Evolutionary conservation across 148 eudicot species (phyloP), one percentile per base, ranked within the genome.

Genomic region (Simmondsia chinensis): DNA sequence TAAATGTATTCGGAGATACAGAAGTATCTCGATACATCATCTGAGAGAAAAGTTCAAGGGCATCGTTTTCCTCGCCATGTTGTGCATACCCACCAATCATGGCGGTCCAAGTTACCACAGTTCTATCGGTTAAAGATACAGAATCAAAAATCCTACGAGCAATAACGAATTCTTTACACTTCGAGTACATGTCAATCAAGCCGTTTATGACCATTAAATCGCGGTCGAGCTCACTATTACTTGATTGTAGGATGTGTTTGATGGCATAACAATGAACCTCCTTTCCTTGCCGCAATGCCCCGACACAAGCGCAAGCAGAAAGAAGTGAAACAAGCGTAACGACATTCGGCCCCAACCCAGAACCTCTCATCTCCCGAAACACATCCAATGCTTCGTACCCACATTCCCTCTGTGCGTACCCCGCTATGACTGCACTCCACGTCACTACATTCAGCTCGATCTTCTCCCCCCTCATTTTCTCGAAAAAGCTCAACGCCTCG

Each of bases 371-470:
- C 28, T 66, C 56, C 44, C 71, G 68, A 27, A 79, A 79, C 29
- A 80, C 70, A 31, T 65, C 61, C 44, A 83, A 47, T 2, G 83
- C 94, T 52, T 83, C 79, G 54, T 61, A 46, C 1, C 94, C 87
- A 20, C 59, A 66, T 29, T 70, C 94, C 57, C 79, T 73, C 50
- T 80, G 94, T 4, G 87, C 74, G 53, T 79, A 83, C 4, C 81
- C 94, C 1, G 87, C 63, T 57, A 83, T 83, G 9, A 80, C 81
- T 27, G 94, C 94, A 74, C 79, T 79, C 94, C 94, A 83, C 0
- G 94, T 73, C 30, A 83, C 76, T 48, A 83, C 70, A 56, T 83
- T 59, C 44, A 73, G 56, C 31, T 71, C 66, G 39, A 79, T 50
- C 25, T 57, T 61, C 59, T 48, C 69, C 33, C 55, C 59, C 50